Evolutionary conservation across 345 rosid species (phyloP), one percentile per base, ranked within the genome.

Genomic region (Gynandropsis gynandra): DNA sequence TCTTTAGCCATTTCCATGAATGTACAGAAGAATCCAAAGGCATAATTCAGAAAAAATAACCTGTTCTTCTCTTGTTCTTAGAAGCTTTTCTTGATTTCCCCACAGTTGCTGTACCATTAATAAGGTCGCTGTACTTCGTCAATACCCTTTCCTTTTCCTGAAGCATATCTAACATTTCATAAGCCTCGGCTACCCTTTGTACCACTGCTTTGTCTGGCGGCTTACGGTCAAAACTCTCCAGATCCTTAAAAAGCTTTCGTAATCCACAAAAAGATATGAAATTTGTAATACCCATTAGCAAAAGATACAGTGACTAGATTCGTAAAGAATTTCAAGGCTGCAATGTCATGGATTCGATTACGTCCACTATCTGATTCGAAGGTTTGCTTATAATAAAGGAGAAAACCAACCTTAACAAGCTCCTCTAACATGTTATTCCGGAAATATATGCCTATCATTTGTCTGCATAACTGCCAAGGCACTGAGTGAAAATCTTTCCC

Each of bases 401-500:
- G n/a, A 52, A 53, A 21, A 27, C 54, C 41, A 68, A 85, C 97
- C 97, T 80, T 87, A 10, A 79, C 60, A 18, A 87, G 86, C 48
- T 72, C 63, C 47, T 85, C 81, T 52, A 69, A 77, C 98, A 80
- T 84, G 69, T 79, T 84, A 77, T 82, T 87, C 60, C 93, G 65
- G 60, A 80, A 82, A 66, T 90, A 90, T 59, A 87, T 67, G 34
- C 81, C 68, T 53, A 84, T 74, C 93, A 90, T 90, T 50, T 61
- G 67, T 27, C 51, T 65, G 68, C 98, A 90, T 58, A 87, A 56
- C 37, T 76, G 74, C 98, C 98, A 90, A 41, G 96, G 89, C 66
- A 84, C 93, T 0, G 96, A 87, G 70, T 87, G 95, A 59, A 87
- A 82, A 75, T 84, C 92, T 9, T 54, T 46, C 37, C 87, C 82